phyloP scores from a whole-genome alignment of 768 basidiomycete genomes.

The Dioszegia aurantiaca region DNA sequence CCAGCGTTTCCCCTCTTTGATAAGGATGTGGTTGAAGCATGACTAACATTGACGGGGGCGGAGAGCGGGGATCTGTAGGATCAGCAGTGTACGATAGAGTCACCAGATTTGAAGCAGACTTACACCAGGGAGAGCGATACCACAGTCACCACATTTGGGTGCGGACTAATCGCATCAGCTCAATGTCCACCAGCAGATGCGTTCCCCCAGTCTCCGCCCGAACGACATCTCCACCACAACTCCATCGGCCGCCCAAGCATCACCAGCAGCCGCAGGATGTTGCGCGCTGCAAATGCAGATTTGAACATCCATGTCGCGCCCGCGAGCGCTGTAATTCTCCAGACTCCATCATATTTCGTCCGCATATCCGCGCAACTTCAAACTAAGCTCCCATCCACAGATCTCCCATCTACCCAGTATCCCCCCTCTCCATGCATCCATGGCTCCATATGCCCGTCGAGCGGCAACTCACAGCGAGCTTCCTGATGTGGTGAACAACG shows the following conservation, averaged over 20 bases:
- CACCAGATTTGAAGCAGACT: slow-evolving; percentile 56
- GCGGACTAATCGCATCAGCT: slow-evolving; percentile 54
- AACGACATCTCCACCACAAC: too few species aligned
- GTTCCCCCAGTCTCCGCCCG: background rate
- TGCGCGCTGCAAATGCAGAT: too few species aligned
- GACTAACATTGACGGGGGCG: slow-evolving; percentile 75
- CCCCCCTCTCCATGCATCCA: background rate
- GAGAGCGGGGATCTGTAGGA: slow-evolving; percentile 80
- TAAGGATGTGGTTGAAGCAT: background rate
- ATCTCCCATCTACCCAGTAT: slow-evolving; percentile 3
- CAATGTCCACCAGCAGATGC: background rate
- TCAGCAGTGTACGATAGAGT: slow-evolving; percentile 22
- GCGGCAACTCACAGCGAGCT: slow-evolving; percentile 62
- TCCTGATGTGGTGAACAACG: slow-evolving; percentile 97
- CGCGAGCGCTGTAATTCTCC: too few species aligned
- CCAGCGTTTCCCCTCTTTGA: background rate
- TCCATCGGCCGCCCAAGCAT: too few species aligned
- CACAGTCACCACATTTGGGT: slow-evolving; percentile 99
- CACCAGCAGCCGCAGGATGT: too few species aligned
- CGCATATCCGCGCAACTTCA: too few species aligned
- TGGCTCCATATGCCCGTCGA: too few species aligned
- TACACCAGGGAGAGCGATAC: slow-evolving; percentile 88
- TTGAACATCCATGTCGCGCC: too few species aligned
- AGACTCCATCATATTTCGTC: too few species aligned
- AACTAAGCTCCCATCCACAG: background rate